Evolutionary conservation across 2,329 filamentous ascomycete species (phyloP).

Genomic region (Capronia epimyces): DNA sequence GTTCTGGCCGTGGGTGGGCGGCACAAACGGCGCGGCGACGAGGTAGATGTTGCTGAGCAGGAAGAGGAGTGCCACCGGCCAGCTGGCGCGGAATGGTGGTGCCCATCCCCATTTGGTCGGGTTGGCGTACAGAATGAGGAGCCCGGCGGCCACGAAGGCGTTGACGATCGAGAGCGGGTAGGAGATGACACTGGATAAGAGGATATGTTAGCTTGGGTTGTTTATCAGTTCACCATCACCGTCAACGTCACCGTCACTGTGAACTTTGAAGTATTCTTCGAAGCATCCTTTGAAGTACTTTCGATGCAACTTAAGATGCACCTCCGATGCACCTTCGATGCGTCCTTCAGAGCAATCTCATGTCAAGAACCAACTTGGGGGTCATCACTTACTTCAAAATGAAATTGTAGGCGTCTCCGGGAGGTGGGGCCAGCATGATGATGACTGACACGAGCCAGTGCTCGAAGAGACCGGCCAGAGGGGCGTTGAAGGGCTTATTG

Average conservation of each 20-base stretch:
- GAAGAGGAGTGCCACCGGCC: slow-evolving; percentile 50
- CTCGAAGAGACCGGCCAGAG: slow-evolving; percentile 47
- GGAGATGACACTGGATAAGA: slow-evolving; percentile 34
- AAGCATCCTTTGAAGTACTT: too few species aligned
- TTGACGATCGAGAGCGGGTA: slow-evolving; percentile 34
- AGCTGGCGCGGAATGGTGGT: slow-evolving; percentile 46
- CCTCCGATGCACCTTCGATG: too few species aligned
- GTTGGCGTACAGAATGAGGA: slow-evolving; percentile 46
- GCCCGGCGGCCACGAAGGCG: slow-evolving; percentile 41
- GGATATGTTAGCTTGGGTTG: background rate
- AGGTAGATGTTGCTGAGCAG: slow-evolving; percentile 51
- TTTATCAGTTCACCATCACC: too few species aligned
- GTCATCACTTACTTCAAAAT: slow-evolving; percentile 42
- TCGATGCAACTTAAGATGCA: too few species aligned
- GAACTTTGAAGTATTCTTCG: too few species aligned
- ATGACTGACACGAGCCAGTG: slow-evolving; percentile 63
- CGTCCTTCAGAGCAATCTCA: too few species aligned
- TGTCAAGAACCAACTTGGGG: too few species aligned
- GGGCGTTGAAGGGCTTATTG: slow-evolving; percentile 28
- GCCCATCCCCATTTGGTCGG: slow-evolving; percentile 36
- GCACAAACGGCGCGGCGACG: slow-evolving; percentile 49
- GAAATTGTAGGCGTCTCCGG: slow-evolving; percentile 65
- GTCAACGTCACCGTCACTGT: too few species aligned
- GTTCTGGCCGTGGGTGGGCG: slow-evolving; percentile 44
- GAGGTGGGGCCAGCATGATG: slow-evolving; percentile 60